These are phyloP conservation scores for Penicillium fimorum DNA, from an alignment of 495 filamentous ascomycete species.

Conservation along the genomic window DNA sequence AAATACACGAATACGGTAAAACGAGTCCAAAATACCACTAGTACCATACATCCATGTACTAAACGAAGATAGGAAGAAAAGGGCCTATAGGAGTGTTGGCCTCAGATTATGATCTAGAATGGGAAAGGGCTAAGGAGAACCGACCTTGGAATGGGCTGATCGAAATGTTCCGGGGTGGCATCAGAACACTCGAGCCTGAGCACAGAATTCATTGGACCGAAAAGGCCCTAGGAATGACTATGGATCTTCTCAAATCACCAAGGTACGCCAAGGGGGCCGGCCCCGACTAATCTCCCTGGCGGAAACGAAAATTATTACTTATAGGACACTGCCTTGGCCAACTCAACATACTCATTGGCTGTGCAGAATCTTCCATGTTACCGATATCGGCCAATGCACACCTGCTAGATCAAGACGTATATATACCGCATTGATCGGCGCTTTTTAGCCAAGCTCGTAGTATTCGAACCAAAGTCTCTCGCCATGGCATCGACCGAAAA, in stretches of 20 bases:
- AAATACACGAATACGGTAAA: neutral
- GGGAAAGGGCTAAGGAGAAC: neutral
- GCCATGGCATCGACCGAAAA: neutral
- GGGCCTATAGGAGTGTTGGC: neutral
- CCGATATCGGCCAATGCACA: neutral
- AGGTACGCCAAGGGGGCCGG: slow-evolving; percentile 1
- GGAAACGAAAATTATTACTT: neutral
- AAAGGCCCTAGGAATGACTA: neutral
- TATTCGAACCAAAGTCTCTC: neutral
- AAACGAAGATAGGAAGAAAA: neutral
- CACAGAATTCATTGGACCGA: neutral
- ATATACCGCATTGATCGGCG: neutral
- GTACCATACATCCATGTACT: neutral
- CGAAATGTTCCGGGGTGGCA: neutral
- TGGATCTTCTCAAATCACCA: neutral
- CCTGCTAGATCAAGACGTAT: neutral
- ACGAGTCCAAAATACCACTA: neutral
- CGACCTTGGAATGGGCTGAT: neutral
- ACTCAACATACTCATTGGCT: neutral
- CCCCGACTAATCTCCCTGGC: neutral
- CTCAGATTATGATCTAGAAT: neutral
- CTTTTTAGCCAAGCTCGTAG: neutral
- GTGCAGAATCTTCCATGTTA: neutral
- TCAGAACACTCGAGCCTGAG: too few relatives aligned
- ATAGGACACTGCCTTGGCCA: neutral